Percentiles rank a stretch among this genome's conserved stretches.
These are phyloP conservation scores for Diversispora eburnea DNA, from an alignment of 192 early-diverging fungal species.

Conservation along the genomic window DNA sequence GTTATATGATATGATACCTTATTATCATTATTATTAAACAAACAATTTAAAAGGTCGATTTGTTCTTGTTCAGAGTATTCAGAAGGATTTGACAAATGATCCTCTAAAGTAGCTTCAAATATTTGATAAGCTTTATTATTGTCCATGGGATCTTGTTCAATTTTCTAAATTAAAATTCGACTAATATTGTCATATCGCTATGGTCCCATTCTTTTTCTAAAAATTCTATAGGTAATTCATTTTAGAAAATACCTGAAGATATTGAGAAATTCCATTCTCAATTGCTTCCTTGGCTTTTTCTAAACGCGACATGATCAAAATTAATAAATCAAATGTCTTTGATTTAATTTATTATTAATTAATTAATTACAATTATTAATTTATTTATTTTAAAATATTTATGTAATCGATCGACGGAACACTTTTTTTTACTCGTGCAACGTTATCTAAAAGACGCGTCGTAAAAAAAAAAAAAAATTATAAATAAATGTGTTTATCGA, in stretches of 20 bases:
- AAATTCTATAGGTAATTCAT: not conserved
- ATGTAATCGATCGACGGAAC: too few relatives aligned
- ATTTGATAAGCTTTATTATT: not conserved
- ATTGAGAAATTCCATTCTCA: not conserved
- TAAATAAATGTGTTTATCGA: too few relatives aligned
- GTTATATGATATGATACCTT: not conserved
- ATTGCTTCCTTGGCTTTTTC: not conserved
- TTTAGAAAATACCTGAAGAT: not conserved
- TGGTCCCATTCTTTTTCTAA: too few relatives aligned
- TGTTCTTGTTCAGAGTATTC: slow-evolving; percentile 9
- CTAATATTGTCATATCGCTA: not conserved
- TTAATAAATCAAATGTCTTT: not conserved
- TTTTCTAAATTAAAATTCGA: not conserved
- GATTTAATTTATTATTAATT: too few relatives aligned
- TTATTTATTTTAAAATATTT: too few relatives aligned
- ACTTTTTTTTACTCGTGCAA: too few relatives aligned
- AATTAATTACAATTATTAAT: too few relatives aligned
- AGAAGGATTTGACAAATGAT: not conserved
- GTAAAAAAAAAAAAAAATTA: too few relatives aligned
- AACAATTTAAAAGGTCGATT: not conserved
- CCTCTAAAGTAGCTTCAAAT: not conserved
- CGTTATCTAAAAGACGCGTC: too few relatives aligned
- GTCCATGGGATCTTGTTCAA: slow-evolving; percentile 4
- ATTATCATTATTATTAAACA: not conserved
- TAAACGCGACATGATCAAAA: not conserved